These are phyloP conservation scores for Ambrosiella beaveri DNA, from an alignment of 2,329 filamentous ascomycete species.

Conservation along the genomic window DNA sequence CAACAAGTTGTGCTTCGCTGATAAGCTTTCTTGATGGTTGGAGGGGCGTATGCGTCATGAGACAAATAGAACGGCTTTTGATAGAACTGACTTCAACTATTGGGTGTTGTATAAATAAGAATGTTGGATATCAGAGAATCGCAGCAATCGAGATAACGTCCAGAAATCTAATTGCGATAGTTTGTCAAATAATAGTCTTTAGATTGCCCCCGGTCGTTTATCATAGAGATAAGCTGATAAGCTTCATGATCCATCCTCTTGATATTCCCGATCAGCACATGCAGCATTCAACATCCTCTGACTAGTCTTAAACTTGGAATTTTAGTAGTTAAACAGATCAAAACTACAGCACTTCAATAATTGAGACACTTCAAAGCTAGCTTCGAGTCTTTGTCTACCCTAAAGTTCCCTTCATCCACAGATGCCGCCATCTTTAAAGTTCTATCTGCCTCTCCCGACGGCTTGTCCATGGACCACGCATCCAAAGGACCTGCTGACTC, in stretches of 20 bases:
- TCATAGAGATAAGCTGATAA: not conserved
- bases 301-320: not conserved
- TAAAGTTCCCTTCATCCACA: not conserved
- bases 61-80: no score
- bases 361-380: not conserved
- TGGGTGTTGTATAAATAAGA: no score
- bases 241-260: not conserved
- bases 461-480: conserved; percentile 61
- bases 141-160: no score
- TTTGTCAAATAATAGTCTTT: no score
- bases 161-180: no score
- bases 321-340: not conserved
- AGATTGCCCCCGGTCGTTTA: not conserved
- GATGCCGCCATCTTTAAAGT: conserved; percentile 21
- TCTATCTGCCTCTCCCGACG: conserved; percentile 55
- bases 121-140: no score
- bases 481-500: conserved; percentile 37
- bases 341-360: not conserved
- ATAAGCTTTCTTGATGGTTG: no score
- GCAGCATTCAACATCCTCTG: not conserved
- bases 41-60: no score
- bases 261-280: not conserved
- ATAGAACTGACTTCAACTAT: no score
- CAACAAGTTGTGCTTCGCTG: no score
- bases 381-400: not conserved